A percentile compares a stretch with the other conserved stretches of the same genome.
phyloP scores from a whole-genome alignment of 2,329 filamentous ascomycete species.

The Colletotrichum musae region DNA sequence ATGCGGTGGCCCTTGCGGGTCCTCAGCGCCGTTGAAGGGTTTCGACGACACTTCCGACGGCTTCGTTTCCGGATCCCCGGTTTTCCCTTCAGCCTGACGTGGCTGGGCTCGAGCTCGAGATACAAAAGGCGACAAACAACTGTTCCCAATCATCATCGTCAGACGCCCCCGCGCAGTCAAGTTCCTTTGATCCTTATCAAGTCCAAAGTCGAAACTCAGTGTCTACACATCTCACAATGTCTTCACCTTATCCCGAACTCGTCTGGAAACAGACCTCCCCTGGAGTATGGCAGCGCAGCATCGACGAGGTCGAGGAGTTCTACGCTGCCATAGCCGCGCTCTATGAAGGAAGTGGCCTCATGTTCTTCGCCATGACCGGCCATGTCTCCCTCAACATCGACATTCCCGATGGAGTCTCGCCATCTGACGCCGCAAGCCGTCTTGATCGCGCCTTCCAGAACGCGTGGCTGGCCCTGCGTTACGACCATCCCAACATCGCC shows the following conservation, averaged over 20 bases:
- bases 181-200: background rate
- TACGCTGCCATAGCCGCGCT: conserved; percentile 54
- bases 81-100: background rate
- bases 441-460: conserved; percentile 50
- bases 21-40: background rate
- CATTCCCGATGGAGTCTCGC: conserved; percentile 4
- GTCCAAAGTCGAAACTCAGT: background rate
- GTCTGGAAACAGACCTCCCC: conserved; percentile 47
- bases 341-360: conserved; percentile 54
- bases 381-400: conserved; percentile 50
- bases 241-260: conserved; percentile 19
- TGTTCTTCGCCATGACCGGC: conserved; percentile 59
- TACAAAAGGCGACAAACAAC: background rate
- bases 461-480: conserved; percentile 52
- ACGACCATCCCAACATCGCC: conserved; percentile 52
- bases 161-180: background rate
- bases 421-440: conserved; percentile 23
- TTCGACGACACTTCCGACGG: background rate
- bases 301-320: conserved; percentile 59
- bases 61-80: background rate
- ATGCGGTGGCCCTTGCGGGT: background rate
- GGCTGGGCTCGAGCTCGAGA: background rate
- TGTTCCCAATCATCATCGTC: background rate
- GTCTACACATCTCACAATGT: background rate
- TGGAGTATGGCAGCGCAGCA: conserved; percentile 51